Conservation (phyloP, 352 stramenopile species). For the Phytopythium montanum region DNA sequence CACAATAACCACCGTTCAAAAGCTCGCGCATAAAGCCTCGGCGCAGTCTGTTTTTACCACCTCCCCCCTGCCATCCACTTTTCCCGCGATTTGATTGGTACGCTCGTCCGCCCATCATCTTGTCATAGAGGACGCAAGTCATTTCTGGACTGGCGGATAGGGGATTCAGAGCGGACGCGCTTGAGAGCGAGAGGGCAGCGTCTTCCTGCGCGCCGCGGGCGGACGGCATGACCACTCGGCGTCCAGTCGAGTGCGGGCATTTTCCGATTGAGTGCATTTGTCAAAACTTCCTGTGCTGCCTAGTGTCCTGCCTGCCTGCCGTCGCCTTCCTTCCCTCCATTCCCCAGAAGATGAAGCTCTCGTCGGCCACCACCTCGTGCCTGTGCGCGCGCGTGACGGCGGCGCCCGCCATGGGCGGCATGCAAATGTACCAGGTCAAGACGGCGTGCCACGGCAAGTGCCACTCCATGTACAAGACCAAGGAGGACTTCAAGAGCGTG, state of each 20-base stretch:
- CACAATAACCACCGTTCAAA: not conserved
- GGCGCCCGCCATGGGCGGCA: conserved; percentile 60
- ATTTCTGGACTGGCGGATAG: not conserved
- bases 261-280: not conserved
- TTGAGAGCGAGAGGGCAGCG: not conserved
- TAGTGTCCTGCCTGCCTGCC: not conserved
- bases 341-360: conserved; percentile 41
- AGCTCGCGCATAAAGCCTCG: not conserved
- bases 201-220: not conserved
- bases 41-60: not conserved
- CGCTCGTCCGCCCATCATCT: not conserved
- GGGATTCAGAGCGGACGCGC: not conserved
- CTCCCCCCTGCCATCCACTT: not conserved
- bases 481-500: conserved; percentile 80
- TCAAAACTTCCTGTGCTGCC: conserved; percentile 6
- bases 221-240: not conserved
- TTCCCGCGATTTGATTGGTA: not conserved
- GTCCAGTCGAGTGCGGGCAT: not conserved
- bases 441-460: conserved; percentile 72
- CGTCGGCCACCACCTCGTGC: conserved; percentile 21
- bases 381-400: conserved; percentile 56
- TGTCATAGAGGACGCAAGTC: not conserved
- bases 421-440: conserved; percentile 84
- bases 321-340: no score
- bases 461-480: conserved; percentile 79